phyloP scores from a whole-genome alignment of 139 green algal genomes.

The Chlorokybus atmophyticus region DNA sequence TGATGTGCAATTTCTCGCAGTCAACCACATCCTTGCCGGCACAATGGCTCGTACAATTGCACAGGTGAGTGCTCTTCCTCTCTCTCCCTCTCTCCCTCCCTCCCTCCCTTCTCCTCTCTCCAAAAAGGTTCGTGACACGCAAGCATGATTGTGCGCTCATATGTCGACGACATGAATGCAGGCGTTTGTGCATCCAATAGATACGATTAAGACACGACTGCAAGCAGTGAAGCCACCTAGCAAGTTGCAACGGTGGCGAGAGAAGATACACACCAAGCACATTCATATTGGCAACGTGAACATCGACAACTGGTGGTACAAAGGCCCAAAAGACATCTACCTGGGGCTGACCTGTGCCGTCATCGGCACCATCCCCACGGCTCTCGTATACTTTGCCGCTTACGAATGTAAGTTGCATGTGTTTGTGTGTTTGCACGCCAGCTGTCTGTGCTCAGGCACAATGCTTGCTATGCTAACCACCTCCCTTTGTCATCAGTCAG shows the following conservation, averaged over 20 bases:
- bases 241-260: constrained; percentile 30
- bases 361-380: constrained; percentile 43
- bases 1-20: too few species aligned
- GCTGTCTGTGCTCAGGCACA: too few species aligned
- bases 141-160: neutral
- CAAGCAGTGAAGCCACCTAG: constrained; percentile 36
- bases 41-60: constrained; percentile 36
- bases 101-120: neutral
- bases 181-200: constrained; percentile 41
- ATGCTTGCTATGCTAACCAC: constrained; percentile 1
- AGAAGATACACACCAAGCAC: constrained; percentile 30
- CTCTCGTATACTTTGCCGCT: constrained; percentile 46
- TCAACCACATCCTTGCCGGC: constrained; percentile 29
- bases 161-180: constrained; percentile 4
- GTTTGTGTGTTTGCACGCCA: too few species aligned
- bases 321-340: constrained; percentile 42
- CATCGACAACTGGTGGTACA: constrained; percentile 29
- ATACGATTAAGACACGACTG: constrained; percentile 51
- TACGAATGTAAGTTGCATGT: constrained; percentile 37
- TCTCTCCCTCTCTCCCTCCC: neutral
- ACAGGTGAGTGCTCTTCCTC: neutral
- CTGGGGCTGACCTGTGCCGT: constrained; percentile 38
- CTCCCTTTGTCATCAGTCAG: constrained; percentile 9
- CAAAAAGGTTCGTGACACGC: neutral
- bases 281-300: constrained; percentile 13